phyloP scores from a whole-genome alignment of 1,284 basidiomycete species.

The Melampsora medusae region DNA sequence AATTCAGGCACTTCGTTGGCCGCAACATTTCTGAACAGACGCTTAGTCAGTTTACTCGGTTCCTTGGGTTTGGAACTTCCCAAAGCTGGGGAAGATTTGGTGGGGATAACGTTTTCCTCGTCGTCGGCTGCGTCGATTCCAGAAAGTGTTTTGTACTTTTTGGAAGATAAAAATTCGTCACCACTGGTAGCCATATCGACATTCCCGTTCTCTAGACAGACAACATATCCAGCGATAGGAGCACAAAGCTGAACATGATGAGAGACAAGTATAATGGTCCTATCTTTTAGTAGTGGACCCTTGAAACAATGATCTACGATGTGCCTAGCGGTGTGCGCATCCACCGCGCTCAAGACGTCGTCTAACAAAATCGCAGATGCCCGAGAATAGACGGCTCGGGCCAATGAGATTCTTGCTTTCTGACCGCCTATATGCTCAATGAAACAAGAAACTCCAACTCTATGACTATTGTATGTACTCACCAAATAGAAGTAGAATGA shows the following conservation, averaged over 20 bases:
- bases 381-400: conserved; percentile 83
- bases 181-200: conserved; percentile 70
- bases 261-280: conserved; percentile 82
- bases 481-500: conserved; percentile 45
- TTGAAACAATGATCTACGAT: conserved; percentile 76
- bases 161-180: conserved; percentile 63
- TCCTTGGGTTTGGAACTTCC: neutral
- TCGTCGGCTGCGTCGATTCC: conserved; percentile 11
- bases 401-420: conserved; percentile 68
- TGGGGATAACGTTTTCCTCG: neutral
- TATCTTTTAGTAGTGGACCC: conserved; percentile 73
- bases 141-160: conserved; percentile 9
- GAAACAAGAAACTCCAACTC: neutral
- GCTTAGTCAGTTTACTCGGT: conserved; percentile 28
- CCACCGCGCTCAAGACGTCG: conserved; percentile 84
- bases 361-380: conserved; percentile 82
- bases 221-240: conserved; percentile 67
- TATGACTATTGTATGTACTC: neutral
- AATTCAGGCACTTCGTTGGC: conserved; percentile 35
- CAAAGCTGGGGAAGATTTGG: neutral
- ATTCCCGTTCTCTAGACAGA: conserved; percentile 73
- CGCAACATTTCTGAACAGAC: conserved; percentile 45
- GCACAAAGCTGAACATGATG: conserved; percentile 80
- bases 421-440: conserved; percentile 74
- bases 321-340: conserved; percentile 84